Conservation (phyloP, 2,329 filamentous ascomycete species). For the Myriosclerotinia duriaeana region DNA sequence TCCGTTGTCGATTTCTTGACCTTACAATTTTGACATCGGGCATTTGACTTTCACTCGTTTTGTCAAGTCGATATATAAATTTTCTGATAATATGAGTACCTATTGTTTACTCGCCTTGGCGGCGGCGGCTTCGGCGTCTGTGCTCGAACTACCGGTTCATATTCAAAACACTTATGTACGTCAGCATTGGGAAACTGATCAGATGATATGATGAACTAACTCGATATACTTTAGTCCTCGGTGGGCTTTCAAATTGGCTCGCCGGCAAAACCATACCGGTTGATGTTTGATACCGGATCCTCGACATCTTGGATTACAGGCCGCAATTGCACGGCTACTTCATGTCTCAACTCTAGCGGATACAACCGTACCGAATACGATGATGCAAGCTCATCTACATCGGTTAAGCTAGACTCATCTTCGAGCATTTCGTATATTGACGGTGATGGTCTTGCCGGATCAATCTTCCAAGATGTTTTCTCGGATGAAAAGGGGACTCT, state of each 20-base stretch:
- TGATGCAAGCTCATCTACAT: background rate
- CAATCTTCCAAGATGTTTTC: constrained; percentile 5
- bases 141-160: constrained; percentile 3
- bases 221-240: background rate
- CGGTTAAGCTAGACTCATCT: background rate
- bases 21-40: background rate
- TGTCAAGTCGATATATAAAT: background rate
- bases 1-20: background rate
- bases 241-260: constrained; percentile 14
- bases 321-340: background rate
- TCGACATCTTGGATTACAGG: constrained; percentile 2
- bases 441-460: background rate
- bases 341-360: background rate
- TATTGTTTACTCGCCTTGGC: background rate
- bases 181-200: background rate
- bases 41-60: background rate
- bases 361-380: constrained; percentile 8
- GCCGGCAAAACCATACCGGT: constrained; percentile 11
- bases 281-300: constrained; percentile 17
- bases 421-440: background rate
- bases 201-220: background rate
- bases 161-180: constrained; percentile 7
- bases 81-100: background rate
- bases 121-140: constrained; percentile 7
- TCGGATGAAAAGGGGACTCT: background rate